phyloP scores from a whole-genome alignment of 2,329 filamentous ascomycete genomes.

The Penicillium nordicum region DNA sequence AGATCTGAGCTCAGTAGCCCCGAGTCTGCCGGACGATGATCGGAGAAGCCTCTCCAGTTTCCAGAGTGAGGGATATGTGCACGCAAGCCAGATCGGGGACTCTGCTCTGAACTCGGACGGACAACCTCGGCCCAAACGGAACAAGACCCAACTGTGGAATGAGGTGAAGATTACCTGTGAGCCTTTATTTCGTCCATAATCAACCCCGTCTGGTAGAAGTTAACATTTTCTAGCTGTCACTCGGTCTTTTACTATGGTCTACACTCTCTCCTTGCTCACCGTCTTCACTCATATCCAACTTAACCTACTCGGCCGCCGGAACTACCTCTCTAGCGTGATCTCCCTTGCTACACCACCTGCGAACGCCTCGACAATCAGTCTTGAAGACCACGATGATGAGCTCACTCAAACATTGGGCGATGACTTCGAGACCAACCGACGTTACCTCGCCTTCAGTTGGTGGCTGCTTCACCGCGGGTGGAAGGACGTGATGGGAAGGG shows the following conservation, averaged over 20 bases:
- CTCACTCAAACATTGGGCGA: constrained; percentile 81
- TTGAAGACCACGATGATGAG: constrained; percentile 93
- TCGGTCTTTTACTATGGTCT: constrained; percentile 84
- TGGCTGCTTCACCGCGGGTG: constrained; percentile 93
- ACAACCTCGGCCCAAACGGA: constrained; percentile 61
- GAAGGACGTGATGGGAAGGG: constrained; percentile 74
- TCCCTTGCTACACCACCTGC: constrained; percentile 75
- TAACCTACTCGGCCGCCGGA: constrained; percentile 90
- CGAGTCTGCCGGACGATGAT: constrained; percentile 80
- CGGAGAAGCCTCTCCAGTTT: constrained; percentile 54
- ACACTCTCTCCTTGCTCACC: constrained; percentile 82
- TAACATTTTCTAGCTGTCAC: constrained; percentile 65
- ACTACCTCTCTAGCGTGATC: constrained; percentile 93
- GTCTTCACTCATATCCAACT: constrained; percentile 93
- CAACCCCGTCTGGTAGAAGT: background rate
- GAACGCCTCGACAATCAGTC: constrained; percentile 71
- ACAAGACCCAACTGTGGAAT: constrained; percentile 93
- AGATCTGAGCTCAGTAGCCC: constrained; percentile 55
- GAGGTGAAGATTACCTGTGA: constrained; percentile 92
- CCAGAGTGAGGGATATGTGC: constrained; percentile 77
- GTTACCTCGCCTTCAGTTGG: constrained; percentile 96
- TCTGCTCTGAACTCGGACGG: constrained; percentile 48
- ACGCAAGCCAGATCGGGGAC: constrained; percentile 71
- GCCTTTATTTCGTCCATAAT: background rate
- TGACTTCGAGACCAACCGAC: constrained; percentile 93